Evolutionary conservation across 1,284 basidiomycete species (phyloP).

Genomic region (Austroboletus niveus): DNA sequence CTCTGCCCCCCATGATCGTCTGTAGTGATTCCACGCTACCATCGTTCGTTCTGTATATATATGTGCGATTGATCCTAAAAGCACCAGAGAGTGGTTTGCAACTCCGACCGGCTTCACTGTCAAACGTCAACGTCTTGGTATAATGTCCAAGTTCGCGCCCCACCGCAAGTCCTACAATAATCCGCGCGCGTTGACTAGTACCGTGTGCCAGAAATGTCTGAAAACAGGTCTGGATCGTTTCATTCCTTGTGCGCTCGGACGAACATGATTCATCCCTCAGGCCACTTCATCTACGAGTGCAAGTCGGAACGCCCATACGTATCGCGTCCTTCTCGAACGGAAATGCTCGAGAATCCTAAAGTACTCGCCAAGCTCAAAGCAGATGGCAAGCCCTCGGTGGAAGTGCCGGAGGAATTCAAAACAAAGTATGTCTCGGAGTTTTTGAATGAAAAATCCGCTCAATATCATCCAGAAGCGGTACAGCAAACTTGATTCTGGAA

Average conservation of each 20-base stretch:
- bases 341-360: slow-evolving; percentile 71
- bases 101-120: background rate
- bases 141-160: slow-evolving; percentile 80
- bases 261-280: slow-evolving; percentile 35
- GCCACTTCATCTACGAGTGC: slow-evolving; percentile 80
- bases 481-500: slow-evolving; percentile 71
- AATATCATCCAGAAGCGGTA: slow-evolving; percentile 51
- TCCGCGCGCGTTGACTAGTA: slow-evolving; percentile 59
- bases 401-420: slow-evolving; percentile 81
- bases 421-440: slow-evolving; percentile 50
- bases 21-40: too few species aligned
- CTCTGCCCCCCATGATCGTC: slow-evolving; percentile 63
- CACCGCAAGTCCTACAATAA: slow-evolving; percentile 58
- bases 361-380: slow-evolving; percentile 61
- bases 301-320: slow-evolving; percentile 71
- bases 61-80: background rate
- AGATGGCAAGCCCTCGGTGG: slow-evolving; percentile 66
- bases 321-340: slow-evolving; percentile 72
- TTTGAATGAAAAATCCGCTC: background rate
- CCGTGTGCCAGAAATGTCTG: slow-evolving; percentile 78
- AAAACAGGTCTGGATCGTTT: slow-evolving; percentile 44
- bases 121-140: too few species aligned
- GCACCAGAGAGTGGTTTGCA: background rate
- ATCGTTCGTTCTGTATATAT: slow-evolving; percentile 6
- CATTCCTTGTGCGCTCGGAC: background rate